Percentiles rank a stretch among this genome's conserved stretches.
Conservation (phyloP, 108 stramenopile genomes). For the Skeletonema costatum region DNA sequence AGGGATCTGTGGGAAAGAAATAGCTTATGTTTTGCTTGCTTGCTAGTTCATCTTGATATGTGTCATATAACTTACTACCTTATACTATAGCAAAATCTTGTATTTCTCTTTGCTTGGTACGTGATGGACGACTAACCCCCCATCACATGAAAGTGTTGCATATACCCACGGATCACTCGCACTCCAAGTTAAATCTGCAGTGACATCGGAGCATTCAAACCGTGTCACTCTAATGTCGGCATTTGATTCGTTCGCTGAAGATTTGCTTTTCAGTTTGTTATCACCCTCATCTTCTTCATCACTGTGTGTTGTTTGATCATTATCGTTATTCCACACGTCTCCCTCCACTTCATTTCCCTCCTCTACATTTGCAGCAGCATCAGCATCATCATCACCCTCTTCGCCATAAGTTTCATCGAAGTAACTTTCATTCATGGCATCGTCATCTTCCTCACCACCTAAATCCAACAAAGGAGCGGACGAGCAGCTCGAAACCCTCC, state of each 20-base stretch:
- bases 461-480: slow-evolving; percentile 90
- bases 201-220: slow-evolving; percentile 88
- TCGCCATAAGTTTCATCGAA: slow-evolving; percentile 12
- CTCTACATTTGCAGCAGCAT: not conserved
- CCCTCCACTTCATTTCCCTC: slow-evolving; percentile 10
- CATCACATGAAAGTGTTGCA: slow-evolving; percentile 90
- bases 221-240: slow-evolving; percentile 83
- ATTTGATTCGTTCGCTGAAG: slow-evolving; percentile 29
- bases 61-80: not conserved
- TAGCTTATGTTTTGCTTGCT: not conserved
- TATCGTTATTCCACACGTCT: not conserved
- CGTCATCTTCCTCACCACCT: slow-evolving; percentile 61
- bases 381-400: not conserved
- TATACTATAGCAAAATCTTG: slow-evolving; percentile 88
- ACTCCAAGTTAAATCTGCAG: slow-evolving; percentile 91
- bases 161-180: slow-evolving; percentile 96
- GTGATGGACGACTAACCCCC: slow-evolving; percentile 88
- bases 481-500: slow-evolving; percentile 93
- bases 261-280: not conserved
- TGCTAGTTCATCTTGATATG: not conserved
- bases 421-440: slow-evolving; percentile 13
- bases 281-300: slow-evolving; percentile 24
- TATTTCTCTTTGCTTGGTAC: slow-evolving; percentile 99
- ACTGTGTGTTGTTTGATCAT: slow-evolving; percentile 27
- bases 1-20: slow-evolving; percentile 19